phyloP scores from a whole-genome alignment of 208 protist species.

The Leishmania lainsoni region DNA sequence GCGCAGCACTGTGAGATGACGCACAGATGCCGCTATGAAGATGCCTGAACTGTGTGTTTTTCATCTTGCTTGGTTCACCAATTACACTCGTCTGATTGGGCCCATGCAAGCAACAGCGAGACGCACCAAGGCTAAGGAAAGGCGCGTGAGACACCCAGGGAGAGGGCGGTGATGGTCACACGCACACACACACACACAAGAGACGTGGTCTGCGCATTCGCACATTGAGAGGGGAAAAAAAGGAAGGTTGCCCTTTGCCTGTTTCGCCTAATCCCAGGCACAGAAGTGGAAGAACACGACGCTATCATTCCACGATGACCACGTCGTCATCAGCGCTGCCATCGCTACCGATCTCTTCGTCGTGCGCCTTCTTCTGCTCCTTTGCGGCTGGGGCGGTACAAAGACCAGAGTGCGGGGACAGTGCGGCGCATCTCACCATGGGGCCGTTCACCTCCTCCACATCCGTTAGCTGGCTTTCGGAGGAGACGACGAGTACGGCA shows the following conservation, averaged over 20 bases:
- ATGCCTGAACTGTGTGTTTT: background rate
- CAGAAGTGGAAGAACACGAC: background rate
- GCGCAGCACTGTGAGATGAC: background rate
- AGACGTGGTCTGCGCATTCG: background rate
- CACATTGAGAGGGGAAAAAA: background rate
- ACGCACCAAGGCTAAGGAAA: too few relatives aligned
- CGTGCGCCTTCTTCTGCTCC: background rate
- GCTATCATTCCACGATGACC: constrained; percentile 29
- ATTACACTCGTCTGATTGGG: too few relatives aligned
- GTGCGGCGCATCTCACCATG: background rate
- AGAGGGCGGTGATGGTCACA: too few relatives aligned
- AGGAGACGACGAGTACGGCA: constrained; percentile 20
- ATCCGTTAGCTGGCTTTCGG: constrained; percentile 10
- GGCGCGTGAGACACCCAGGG: background rate
- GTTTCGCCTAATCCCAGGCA: background rate
- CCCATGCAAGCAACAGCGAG: too few relatives aligned
- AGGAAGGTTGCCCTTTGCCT: background rate
- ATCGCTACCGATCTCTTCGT: background rate
- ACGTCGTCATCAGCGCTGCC: constrained; percentile 27
- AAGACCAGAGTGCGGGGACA: background rate
- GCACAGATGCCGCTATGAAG: background rate
- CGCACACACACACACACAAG: background rate
- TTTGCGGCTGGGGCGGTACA: background rate
- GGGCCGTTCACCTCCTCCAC: background rate
- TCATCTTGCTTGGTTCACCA: too few relatives aligned